Evolutionary conservation across 306 rosid genomes (phyloP).

Genomic region (Canavalia ensiformis): DNA sequence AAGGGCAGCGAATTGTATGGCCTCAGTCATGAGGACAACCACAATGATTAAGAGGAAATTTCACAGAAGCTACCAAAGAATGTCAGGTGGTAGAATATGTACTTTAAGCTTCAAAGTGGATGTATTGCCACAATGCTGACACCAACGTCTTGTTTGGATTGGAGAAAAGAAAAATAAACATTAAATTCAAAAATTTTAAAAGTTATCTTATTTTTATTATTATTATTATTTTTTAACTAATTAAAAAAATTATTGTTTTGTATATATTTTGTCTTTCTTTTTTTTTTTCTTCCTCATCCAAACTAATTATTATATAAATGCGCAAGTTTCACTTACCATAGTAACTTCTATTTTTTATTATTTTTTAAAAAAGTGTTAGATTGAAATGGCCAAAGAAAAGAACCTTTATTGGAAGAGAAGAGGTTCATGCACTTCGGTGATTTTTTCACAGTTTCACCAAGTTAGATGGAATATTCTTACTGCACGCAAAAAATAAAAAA

Average conservation of each 20-base stretch:
- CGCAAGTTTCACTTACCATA: background rate
- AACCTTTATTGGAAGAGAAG: background rate
- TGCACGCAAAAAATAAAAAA: too few relatives aligned
- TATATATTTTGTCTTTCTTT: too few relatives aligned
- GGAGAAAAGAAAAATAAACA: too few relatives aligned
- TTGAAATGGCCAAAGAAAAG: background rate
- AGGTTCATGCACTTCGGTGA: too few relatives aligned
- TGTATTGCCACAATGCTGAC: background rate
- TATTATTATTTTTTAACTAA: too few relatives aligned
- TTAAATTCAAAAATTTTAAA: too few relatives aligned
- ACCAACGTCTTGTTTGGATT: too few relatives aligned
- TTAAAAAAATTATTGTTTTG: too few relatives aligned
- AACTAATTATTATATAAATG: background rate
- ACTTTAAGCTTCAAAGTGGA: slow-evolving; percentile 36
- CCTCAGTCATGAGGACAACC: slow-evolving; percentile 24
- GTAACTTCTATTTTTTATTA: background rate
- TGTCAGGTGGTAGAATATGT: background rate
- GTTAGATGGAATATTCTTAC: too few relatives aligned
- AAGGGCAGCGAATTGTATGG: slow-evolving; percentile 15
- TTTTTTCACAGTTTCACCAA: too few relatives aligned
- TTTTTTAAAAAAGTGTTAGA: background rate
- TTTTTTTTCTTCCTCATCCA: too few relatives aligned
- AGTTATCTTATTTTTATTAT: too few relatives aligned
- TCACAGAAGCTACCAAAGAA: slow-evolving; percentile 50
- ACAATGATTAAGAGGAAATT: slow-evolving; percentile 45